A percentile compares a stretch with the other conserved stretches of the same genome.
phyloP scores from a whole-genome alignment of 2,329 filamentous ascomycete genomes.

The Cladophialophora chaetospira region DNA sequence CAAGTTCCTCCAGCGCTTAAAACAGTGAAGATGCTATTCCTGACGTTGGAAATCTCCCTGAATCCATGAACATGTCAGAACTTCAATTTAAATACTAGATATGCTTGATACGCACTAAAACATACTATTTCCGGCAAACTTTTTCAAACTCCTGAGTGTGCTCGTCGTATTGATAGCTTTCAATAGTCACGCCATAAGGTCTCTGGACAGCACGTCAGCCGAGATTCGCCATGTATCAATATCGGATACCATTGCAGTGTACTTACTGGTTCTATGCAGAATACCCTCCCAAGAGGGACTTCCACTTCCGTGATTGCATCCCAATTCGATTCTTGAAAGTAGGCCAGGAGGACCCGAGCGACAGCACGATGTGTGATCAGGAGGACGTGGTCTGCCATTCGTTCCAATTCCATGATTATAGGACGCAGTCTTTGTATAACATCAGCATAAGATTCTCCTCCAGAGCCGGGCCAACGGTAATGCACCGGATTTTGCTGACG shows the following conservation, averaged over 20 bases:
- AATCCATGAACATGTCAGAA: too few species aligned
- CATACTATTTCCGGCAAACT: too few species aligned
- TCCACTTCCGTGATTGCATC: conserved; percentile 92
- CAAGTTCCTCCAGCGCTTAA: too few species aligned
- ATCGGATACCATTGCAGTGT: background rate
- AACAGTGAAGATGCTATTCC: too few species aligned
- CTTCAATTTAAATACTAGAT: too few species aligned
- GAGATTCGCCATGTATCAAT: background rate
- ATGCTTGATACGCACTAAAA: too few species aligned
- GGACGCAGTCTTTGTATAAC: conserved; percentile 92
- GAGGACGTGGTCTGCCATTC: conserved; percentile 92
- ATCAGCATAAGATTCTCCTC: conserved; percentile 93
- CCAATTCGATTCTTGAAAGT: conserved; percentile 88
- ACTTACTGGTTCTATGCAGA: conserved; percentile 77
- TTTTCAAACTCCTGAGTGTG: too few species aligned
- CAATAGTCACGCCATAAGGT: conserved; percentile 96
- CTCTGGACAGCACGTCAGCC: conserved; percentile 51
- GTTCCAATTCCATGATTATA: conserved; percentile 94
- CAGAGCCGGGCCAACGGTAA: conserved; percentile 93
- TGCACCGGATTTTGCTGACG: conserved; percentile 83
- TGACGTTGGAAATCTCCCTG: too few species aligned
- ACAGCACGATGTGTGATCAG: conserved; percentile 91
- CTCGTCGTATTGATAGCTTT: conserved; percentile 82
- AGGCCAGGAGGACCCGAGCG: conserved; percentile 87
- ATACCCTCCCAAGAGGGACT: conserved; percentile 88